phyloP scores from a whole-genome alignment of 169 alveolate genomes.

The Cystoisospora suis region DNA sequence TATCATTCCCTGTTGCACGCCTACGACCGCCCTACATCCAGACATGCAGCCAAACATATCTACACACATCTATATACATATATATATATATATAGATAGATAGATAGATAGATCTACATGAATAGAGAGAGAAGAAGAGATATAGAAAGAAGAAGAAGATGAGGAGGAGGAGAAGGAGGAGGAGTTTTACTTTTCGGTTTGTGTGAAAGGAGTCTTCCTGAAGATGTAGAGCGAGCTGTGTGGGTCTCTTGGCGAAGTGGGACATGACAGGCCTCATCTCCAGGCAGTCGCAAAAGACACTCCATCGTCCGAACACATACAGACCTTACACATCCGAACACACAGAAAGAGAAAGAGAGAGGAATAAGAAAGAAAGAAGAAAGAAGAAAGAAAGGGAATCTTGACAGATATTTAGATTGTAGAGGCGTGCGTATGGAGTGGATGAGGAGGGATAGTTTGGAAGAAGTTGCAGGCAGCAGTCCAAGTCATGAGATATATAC shows the following conservation, averaged over 20 bases:
- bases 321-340: constrained; percentile 32
- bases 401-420: too few species aligned
- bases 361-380: background rate
- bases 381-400: background rate
- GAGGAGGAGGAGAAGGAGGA: background rate
- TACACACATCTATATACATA: background rate
- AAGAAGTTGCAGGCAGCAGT: too few species aligned
- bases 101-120: background rate
- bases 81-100: background rate
- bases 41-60: background rate
- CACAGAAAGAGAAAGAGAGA: background rate
- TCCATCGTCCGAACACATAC: constrained; percentile 74
- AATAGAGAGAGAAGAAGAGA: background rate
- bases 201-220: constrained; percentile 23
- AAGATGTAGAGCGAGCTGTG: constrained; percentile 58
- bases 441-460: too few species aligned
- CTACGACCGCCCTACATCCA: too few species aligned
- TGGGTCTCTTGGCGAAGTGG: constrained; percentile 67
- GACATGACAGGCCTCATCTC: constrained; percentile 73
- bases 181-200: background rate
- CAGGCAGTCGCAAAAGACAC: constrained; percentile 70
- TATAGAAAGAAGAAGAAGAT: background rate
- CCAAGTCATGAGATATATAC: too few species aligned
- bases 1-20: too few species aligned
- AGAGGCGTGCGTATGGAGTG: too few species aligned